A percentile compares a stretch with the other conserved stretches of the same genome.
These are phyloP conservation scores for Ceratocystis huliohia DNA, from an alignment of 2,329 filamentous ascomycete genomes.

Conservation along the genomic window DNA sequence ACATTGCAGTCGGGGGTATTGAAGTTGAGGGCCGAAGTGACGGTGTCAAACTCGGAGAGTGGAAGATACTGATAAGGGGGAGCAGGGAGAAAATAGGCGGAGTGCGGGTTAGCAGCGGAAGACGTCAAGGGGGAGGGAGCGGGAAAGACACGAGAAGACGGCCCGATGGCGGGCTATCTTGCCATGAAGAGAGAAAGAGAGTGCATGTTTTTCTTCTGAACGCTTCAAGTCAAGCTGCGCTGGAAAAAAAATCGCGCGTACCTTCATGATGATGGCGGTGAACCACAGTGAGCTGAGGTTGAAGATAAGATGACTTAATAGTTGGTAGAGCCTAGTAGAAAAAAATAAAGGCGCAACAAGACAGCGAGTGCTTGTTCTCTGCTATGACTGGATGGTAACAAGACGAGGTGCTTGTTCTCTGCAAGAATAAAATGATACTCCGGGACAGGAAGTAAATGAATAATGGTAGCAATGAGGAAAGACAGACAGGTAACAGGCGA, in stretches of 20 bases:
- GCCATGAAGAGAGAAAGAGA: not conserved
- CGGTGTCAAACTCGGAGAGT: slow-evolving; percentile 77
- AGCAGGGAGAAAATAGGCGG: not conserved
- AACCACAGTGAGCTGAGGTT: slow-evolving; percentile 22
- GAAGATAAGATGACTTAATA: slow-evolving; percentile 17
- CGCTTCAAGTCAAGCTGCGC: slow-evolving; percentile 21
- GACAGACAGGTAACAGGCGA: too few relatives aligned
- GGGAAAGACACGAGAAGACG: not conserved
- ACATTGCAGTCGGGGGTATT: slow-evolving; percentile 87
- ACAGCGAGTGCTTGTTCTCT: not conserved
- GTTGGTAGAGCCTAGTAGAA: not conserved
- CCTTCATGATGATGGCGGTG: slow-evolving; percentile 21
- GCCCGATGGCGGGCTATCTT: too few relatives aligned
- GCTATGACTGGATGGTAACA: not conserved
- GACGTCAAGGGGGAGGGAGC: not conserved
- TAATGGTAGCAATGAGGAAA: not conserved
- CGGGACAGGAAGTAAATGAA: not conserved
- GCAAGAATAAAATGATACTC: not conserved
- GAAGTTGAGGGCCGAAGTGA: slow-evolving; percentile 89
- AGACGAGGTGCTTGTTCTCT: slow-evolving; percentile 8
- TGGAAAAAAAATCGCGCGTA: slow-evolving; percentile 20
- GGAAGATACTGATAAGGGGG: slow-evolving; percentile 61
- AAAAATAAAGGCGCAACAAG: slow-evolving; percentile 5
- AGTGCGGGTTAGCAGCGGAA: slow-evolving; percentile 16
- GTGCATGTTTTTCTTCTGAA: slow-evolving; percentile 20